These are phyloP conservation scores for Euphorbia tirucalli DNA, from an alignment of 345 rosid species.

Conservation along the genomic window DNA sequence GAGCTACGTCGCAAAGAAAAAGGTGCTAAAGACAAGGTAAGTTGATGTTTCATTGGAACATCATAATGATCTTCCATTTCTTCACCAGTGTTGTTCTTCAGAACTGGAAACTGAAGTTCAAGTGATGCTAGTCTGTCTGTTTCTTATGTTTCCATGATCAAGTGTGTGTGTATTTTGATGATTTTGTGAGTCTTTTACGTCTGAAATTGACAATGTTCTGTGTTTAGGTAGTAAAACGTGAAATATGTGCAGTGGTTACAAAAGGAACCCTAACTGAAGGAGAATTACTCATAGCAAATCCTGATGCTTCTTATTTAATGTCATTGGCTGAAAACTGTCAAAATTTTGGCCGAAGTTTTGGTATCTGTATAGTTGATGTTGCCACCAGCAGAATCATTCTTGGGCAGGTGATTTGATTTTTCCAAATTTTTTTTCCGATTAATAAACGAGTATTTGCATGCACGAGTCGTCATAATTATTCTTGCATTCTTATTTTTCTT, in stretches of 20 bases:
- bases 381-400: slow-evolving; percentile 77
- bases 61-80: not conserved
- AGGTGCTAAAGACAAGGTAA: slow-evolving; percentile 92
- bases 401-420: slow-evolving; percentile 65
- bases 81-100: not conserved
- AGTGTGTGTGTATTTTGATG: not conserved
- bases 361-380: slow-evolving; percentile 87
- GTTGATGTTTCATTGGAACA: not conserved
- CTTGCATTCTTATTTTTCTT: no score
- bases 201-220: slow-evolving; percentile 23
- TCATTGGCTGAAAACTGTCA: slow-evolving; percentile 65
- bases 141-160: not conserved
- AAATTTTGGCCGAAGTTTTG: slow-evolving; percentile 49
- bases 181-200: not conserved
- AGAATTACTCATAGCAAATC: slow-evolving; percentile 75
- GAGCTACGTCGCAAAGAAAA: slow-evolving; percentile 85
- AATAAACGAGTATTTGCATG: not conserved
- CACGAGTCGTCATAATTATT: not conserved
- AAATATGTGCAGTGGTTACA: slow-evolving; percentile 86
- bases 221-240: slow-evolving; percentile 94
- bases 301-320: slow-evolving; percentile 89
- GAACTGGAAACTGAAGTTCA: not conserved
- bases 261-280: slow-evolving; percentile 95
- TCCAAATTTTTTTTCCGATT: not conserved
- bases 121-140: not conserved